Evolutionary conservation across 2,329 filamentous ascomycete species (phyloP).

Genomic region (Monilinia laxa): DNA sequence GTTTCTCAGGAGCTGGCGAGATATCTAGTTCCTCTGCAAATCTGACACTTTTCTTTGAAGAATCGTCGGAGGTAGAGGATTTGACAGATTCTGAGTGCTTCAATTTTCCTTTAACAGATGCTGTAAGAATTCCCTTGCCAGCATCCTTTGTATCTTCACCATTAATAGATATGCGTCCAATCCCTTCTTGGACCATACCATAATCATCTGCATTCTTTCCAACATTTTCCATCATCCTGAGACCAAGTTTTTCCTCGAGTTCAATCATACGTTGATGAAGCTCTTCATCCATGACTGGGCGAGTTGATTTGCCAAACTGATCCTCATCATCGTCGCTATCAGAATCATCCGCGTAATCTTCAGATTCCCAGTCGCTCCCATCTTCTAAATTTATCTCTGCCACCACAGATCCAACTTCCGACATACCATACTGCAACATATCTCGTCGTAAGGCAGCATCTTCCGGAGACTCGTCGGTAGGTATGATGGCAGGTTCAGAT

Average conservation of each 20-base stretch:
- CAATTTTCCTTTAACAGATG: conserved; percentile 7
- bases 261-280: conserved; percentile 75
- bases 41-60: conserved; percentile 67
- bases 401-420: conserved; percentile 87
- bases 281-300: conserved; percentile 70
- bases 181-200: conserved; percentile 49
- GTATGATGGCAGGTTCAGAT: conserved; percentile 54
- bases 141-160: conserved; percentile 21
- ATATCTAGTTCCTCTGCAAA: conserved; percentile 77
- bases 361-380: conserved; percentile 55
- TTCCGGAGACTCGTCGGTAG: conserved; percentile 73
- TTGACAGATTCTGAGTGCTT: neutral
- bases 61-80: neutral
- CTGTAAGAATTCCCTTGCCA: conserved; percentile 10
- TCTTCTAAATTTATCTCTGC: conserved; percentile 87
- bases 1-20: conserved; percentile 47
- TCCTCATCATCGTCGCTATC: conserved; percentile 60
- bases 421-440: conserved; percentile 87
- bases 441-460: conserved; percentile 78
- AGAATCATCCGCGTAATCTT: conserved; percentile 53
- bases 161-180: conserved; percentile 57
- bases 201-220: conserved; percentile 47
- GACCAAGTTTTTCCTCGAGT: conserved; percentile 72
- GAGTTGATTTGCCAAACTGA: conserved; percentile 72
- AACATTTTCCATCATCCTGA: conserved; percentile 54